These are phyloP conservation scores for Exutisphaerella laricina DNA, from an alignment of 2,329 filamentous ascomycete genomes.

Conservation along the genomic window DNA sequence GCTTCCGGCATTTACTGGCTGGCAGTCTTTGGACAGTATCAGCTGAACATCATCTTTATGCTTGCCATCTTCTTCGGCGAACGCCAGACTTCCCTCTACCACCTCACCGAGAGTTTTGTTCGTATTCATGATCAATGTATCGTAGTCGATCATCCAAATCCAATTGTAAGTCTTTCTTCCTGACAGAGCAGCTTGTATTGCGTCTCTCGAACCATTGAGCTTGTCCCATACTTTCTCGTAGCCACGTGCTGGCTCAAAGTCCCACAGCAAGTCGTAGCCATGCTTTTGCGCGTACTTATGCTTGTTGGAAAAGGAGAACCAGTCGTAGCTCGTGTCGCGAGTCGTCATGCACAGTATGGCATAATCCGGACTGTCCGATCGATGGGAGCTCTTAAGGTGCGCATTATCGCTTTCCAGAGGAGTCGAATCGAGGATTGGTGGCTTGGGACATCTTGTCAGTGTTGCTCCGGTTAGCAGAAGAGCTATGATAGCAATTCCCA, in stretches of 20 bases:
- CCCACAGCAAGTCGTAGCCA: conserved; percentile 37
- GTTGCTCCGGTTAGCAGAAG: too few species aligned
- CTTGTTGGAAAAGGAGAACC: conserved; percentile 13
- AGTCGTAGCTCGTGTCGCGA: conserved; percentile 10
- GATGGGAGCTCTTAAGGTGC: too few species aligned
- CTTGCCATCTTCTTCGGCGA: conserved; percentile 14
- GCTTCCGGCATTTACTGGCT: conserved; percentile 35
- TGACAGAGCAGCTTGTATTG: conserved; percentile 9
- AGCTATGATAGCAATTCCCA: too few species aligned
- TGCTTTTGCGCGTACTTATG: conserved; percentile 35
- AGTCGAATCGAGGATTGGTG: too few species aligned
- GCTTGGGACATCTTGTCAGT: too few species aligned
- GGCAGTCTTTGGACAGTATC: conserved; percentile 37
- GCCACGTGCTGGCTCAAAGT: conserved; percentile 34
- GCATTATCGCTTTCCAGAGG: too few species aligned
- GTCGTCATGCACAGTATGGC: conserved; percentile 15
- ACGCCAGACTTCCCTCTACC: conserved; percentile 32
- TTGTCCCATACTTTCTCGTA: conserved; percentile 35
- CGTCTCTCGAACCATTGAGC: conserved; percentile 31
- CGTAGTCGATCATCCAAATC: conserved; percentile 42
- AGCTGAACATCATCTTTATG: conserved; percentile 34
- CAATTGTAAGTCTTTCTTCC: conserved; percentile 34
- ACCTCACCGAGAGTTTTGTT: conserved; percentile 34
- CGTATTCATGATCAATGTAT: conserved; percentile 39
- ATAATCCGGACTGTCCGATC: too few species aligned